Conservation (phyloP, 495 filamentous ascomycete genomes). For the Penicillium bialowiezense region DNA sequence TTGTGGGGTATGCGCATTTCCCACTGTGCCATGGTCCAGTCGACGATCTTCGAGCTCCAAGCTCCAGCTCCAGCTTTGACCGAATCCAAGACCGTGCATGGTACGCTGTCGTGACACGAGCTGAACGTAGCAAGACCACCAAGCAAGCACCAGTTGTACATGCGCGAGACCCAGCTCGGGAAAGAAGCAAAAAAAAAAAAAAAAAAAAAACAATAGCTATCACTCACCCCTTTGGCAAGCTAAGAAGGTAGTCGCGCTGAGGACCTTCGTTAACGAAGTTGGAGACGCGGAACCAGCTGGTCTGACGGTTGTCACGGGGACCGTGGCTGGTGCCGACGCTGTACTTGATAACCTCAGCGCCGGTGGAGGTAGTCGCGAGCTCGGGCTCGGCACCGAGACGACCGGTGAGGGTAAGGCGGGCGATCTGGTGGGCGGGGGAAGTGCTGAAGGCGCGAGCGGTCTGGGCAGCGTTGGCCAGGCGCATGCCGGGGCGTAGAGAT, state of each 20-base stretch:
- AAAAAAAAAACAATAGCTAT: background rate
- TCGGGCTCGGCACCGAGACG: conserved; percentile 71
- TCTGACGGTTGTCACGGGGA: conserved; percentile 56
- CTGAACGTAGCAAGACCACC: too few relatives aligned
- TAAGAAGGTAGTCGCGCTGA: conserved; percentile 61
- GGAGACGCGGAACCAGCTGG: conserved; percentile 74
- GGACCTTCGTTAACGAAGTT: conserved; percentile 60
- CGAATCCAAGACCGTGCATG: too few relatives aligned
- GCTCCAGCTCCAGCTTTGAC: too few relatives aligned
- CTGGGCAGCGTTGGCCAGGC: conserved; percentile 32
- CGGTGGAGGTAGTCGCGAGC: conserved; percentile 59
- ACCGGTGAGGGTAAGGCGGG: conserved; percentile 71
- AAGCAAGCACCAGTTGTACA: too few relatives aligned
- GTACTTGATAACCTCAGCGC: conserved; percentile 67
- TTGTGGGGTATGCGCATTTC: too few relatives aligned
- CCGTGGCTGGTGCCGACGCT: conserved; percentile 59
- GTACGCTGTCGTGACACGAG: too few relatives aligned
- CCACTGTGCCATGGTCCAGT: too few relatives aligned
- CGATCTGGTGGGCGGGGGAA: conserved; percentile 43
- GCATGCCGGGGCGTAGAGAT: conserved; percentile 35
- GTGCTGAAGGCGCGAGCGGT: conserved; percentile 58
- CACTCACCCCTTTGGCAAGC: conserved; percentile 77
- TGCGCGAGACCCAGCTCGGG: too few relatives aligned
- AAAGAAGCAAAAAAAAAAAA: background rate
- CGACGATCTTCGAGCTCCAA: too few relatives aligned